A percentile compares a stretch with the other conserved stretches of the same genome.
Conservation (phyloP, 352 stramenopile genomes). For the Globisporangium irregulare region DNA sequence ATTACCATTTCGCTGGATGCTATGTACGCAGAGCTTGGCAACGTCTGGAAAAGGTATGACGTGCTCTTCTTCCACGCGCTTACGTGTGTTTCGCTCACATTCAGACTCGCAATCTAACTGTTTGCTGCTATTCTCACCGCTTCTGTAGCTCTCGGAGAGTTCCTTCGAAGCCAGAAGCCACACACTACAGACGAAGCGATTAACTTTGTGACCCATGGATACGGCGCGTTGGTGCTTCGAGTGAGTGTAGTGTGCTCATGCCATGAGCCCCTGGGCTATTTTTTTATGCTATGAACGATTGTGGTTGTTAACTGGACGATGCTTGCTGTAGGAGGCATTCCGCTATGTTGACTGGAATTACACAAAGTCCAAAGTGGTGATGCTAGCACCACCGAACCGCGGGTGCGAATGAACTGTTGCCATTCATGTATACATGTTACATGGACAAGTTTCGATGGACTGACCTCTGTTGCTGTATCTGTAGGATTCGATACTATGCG, state of each 20-base stretch:
- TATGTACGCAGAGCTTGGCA: conserved; percentile 26
- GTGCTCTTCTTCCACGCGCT: neutral
- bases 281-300: neutral
- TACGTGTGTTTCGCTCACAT: conserved; percentile 4
- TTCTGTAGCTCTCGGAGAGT: conserved; percentile 35
- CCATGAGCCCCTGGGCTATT: neutral
- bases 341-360: conserved; percentile 69
- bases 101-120: neutral
- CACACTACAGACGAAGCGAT: conserved; percentile 52
- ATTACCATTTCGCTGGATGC: neutral
- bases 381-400: conserved; percentile 68
- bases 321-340: conserved; percentile 57
- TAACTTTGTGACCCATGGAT: conserved; percentile 74
- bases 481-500: conserved; percentile 58
- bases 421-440: neutral
- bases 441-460: neutral
- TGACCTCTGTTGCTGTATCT: neutral
- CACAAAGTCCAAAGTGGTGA: conserved; percentile 69
- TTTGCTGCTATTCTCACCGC: neutral
- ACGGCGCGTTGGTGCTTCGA: conserved; percentile 63
- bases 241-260: conserved; percentile 25
- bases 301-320: neutral
- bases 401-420: conserved; percentile 33
- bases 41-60: conserved; percentile 37
- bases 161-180: conserved; percentile 59